Evolutionary conservation across 2,329 filamentous ascomycete species (phyloP), one percentile per base, ranked within the genome.

Genomic region (Neofusicoccum kwambonambiense): DNA sequence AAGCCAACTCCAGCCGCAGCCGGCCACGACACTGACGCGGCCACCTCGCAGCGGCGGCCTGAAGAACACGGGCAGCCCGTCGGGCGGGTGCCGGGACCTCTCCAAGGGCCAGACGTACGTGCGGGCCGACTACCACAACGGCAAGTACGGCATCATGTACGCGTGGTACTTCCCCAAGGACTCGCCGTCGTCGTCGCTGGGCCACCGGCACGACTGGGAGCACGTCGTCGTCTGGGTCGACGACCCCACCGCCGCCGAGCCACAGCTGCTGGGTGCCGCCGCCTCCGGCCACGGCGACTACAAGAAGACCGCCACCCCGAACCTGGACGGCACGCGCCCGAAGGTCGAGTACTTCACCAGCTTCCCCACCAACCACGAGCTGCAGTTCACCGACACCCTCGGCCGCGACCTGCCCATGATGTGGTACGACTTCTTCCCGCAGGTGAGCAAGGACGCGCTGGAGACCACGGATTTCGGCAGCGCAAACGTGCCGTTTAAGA

Each of bases 201-300:
- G 83, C 8, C 84, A 86, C 68, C 79, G 83, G 19, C 81, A 86
- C 71, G 84, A 86, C 69, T 86, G 83, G 84, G 83, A 86, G 68
- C 81, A 80, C n/a, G 75, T 81, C 0, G 80, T 86, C 41, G 77
- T 86, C 31, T 86, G 82, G 81, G 77, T 86, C 0, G 75, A 76
- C 0, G 74, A 74, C 9, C 72, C 76, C 2, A 76, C 76, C 1
- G 74, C 73, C 0, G 70, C 74, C 0, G 77, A 31, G 27, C 27
- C 81, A 0, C 80, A 77, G 1, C 72, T 86, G 35, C 70, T 80
- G 1, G 83, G 82, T 22, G 80, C 85, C 7, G 83, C 83, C 22
- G 82, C 83, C 2, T 83, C 80, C 2, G 83, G 81, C 0, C 83
- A 86, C 64, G 83, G 83, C 3, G 73, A 69, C 3, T 85, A 80